Evolutionary conservation across 2,329 filamentous ascomycete genomes (phyloP).

Genomic region (Ambrosiella xylebori): DNA sequence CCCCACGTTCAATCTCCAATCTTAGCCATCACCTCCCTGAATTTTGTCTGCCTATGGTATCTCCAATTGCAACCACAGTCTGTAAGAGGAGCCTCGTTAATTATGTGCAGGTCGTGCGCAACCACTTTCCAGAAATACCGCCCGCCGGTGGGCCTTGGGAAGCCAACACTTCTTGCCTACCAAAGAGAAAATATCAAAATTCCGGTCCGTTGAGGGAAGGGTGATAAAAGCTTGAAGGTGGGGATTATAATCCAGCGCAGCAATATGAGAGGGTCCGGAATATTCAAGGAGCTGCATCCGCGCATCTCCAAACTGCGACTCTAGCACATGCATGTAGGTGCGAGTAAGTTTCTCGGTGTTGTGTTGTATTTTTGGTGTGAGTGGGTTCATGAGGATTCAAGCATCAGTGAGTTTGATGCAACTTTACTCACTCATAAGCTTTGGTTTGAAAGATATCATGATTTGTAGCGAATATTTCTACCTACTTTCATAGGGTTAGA

Average conservation of each 20-base stretch:
- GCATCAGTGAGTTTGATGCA: not conserved
- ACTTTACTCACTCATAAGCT: not conserved
- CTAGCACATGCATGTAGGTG: not conserved
- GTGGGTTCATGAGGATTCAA: not conserved
- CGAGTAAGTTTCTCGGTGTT: not conserved
- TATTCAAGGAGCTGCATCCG: not conserved
- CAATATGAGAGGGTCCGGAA: not conserved
- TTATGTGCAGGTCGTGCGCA: not conserved
- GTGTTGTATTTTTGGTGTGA: not conserved
- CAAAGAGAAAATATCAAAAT: not conserved
- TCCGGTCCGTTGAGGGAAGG: not conserved
- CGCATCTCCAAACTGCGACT: not conserved
- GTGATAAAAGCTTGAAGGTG: not conserved
- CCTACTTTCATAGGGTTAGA: not conserved
- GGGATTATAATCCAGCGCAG: not conserved
- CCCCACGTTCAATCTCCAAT: not conserved
- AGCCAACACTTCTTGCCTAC: not conserved
- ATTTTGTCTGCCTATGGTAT: not conserved
- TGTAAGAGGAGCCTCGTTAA: not conserved
- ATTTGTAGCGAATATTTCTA: no score
- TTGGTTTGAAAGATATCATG: no score
- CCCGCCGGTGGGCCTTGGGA: not conserved
- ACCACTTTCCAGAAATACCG: not conserved
- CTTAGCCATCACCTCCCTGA: not conserved
- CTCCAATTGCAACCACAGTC: not conserved